Conservation (phyloP, 1,284 basidiomycete species). For the Boletellus deceptivus region DNA sequence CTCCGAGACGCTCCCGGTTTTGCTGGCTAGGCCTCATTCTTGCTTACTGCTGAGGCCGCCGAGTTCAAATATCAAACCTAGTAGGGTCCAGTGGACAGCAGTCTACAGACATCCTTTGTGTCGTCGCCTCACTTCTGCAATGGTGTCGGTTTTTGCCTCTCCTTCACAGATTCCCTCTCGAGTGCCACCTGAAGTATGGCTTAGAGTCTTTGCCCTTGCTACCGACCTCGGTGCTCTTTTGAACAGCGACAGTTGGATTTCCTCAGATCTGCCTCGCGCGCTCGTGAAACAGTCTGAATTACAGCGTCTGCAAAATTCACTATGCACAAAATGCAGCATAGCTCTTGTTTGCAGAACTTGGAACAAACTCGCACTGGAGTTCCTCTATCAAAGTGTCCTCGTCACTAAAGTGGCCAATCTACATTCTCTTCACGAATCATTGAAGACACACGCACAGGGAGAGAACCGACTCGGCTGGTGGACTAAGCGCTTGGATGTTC, state of each 20-base stretch:
- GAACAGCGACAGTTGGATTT: constrained; percentile 5
- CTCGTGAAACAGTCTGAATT: constrained; percentile 20
- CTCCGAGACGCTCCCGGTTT: background rate
- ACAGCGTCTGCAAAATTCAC: constrained; percentile 18
- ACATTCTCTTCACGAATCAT: constrained; percentile 13
- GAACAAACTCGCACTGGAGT: constrained; percentile 22
- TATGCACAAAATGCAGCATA: constrained; percentile 24
- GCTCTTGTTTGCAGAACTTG: constrained; percentile 28
- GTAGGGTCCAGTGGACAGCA: background rate
- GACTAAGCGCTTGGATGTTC: constrained; percentile 29
- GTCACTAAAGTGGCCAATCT: constrained; percentile 22
- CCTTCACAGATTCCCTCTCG: background rate
- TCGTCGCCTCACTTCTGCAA: background rate
- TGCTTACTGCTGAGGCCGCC: constrained; percentile 1
- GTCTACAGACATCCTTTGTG: background rate
- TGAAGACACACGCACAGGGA: constrained; percentile 9
- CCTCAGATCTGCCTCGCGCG: constrained; percentile 19
- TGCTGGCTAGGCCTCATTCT: background rate
- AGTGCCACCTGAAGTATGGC: constrained; percentile 33
- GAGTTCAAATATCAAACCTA: background rate
- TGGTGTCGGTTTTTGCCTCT: constrained; percentile 11
- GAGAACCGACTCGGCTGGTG: constrained; percentile 25
- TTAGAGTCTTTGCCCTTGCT: constrained; percentile 26
- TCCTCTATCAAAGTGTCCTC: constrained; percentile 27
- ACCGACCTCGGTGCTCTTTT: constrained; percentile 13